Evolutionary conservation across 2,329 filamentous ascomycete genomes (phyloP).

Genomic region (Pestalotiopsis sp.): DNA sequence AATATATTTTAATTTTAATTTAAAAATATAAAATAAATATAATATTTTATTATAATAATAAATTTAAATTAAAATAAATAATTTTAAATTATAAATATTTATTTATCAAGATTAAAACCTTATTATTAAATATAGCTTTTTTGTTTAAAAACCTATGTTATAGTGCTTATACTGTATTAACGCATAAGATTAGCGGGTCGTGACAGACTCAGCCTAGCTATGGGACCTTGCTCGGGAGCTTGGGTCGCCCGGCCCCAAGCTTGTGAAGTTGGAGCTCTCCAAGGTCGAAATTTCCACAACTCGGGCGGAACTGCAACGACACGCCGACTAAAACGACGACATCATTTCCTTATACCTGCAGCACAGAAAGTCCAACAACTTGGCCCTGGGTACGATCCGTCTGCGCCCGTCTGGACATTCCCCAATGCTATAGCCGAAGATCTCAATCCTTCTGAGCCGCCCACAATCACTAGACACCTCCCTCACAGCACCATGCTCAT

Average conservation of each 20-base stretch:
- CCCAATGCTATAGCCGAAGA: neutral
- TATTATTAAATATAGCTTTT: too few relatives aligned
- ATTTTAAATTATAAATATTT: too few relatives aligned
- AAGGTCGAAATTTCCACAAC: neutral
- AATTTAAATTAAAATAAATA: too few relatives aligned
- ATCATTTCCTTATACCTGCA: neutral
- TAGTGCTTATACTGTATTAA: too few relatives aligned
- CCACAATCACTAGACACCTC: neutral
- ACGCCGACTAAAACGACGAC: neutral
- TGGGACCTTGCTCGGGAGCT: neutral
- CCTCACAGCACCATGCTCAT: conserved; percentile 10
- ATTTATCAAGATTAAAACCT: too few relatives aligned
- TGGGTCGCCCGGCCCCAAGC: neutral
- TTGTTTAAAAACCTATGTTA: too few relatives aligned
- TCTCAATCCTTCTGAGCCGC: neutral
- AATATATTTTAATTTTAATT: too few relatives aligned
- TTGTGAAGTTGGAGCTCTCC: conserved; percentile 4
- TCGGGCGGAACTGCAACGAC: neutral
- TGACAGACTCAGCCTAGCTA: too few relatives aligned
- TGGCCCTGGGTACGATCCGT: neutral
- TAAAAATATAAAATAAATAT: too few relatives aligned
- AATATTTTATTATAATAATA: too few relatives aligned
- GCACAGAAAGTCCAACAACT: neutral
- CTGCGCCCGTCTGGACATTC: neutral
- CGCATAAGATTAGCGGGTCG: too few relatives aligned